These are phyloP conservation scores for Fusarium nelsonii DNA, from an alignment of 2,329 filamentous ascomycete species.

Conservation along the genomic window DNA sequence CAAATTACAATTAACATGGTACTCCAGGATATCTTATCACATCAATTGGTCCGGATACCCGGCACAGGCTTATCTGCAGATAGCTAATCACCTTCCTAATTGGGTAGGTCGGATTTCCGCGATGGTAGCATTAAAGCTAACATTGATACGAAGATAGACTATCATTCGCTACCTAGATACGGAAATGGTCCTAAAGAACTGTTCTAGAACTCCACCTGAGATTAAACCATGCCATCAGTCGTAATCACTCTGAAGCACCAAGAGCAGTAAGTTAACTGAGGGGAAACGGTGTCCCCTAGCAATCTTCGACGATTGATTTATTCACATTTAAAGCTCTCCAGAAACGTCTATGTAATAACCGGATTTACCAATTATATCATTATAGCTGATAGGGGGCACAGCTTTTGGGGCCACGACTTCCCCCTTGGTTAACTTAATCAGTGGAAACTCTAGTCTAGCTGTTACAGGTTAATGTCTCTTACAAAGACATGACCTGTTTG, in stretches of 20 bases:
- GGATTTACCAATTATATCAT: no score
- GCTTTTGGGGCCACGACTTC: no score
- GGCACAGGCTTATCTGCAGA: conserved; percentile 31
- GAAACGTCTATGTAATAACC: no score
- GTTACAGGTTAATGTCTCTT: background rate
- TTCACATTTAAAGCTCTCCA: no score
- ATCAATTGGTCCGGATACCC: conserved; percentile 20
- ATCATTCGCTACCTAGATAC: background rate
- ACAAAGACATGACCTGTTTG: background rate
- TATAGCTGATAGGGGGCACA: no score
- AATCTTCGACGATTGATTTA: no score
- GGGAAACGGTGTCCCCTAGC: no score
- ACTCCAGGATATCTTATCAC: conserved; percentile 4
- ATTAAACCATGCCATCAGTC: background rate
- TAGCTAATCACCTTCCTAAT: conserved; percentile 16
- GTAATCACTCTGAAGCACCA: background rate
- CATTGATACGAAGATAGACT: background rate
- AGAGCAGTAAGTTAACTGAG: background rate
- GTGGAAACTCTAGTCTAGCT: background rate
- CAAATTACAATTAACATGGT: background rate
- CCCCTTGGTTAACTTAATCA: background rate
- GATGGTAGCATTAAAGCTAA: conserved; percentile 4
- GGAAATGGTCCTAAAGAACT: conserved; percentile 3
- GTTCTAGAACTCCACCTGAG: conserved; percentile 27
- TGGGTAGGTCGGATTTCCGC: background rate